Evolutionary conservation across 2,329 filamentous ascomycete species (phyloP).

Genomic region (Cladophialophora immunda): DNA sequence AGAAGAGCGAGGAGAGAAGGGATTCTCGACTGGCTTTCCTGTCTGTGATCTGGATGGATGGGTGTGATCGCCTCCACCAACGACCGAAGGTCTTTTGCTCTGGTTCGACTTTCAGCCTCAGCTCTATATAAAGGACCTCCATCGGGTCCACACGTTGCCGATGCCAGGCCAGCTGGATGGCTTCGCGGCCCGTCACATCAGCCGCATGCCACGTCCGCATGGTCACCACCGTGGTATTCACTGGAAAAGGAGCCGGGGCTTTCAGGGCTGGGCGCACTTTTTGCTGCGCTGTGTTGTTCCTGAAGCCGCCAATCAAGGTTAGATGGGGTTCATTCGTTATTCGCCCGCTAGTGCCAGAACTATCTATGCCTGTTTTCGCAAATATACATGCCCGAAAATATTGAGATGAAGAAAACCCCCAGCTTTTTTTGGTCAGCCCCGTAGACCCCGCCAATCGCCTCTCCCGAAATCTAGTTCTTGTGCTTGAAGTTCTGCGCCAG

Average conservation of each 20-base stretch:
- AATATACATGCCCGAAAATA: no score
- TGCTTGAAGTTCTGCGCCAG: slow-evolving; percentile 31
- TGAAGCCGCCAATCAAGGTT: no score
- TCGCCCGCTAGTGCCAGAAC: no score
- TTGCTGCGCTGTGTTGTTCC: background rate
- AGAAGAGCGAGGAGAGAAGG: background rate
- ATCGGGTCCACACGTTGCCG: background rate
- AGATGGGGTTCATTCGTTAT: no score
- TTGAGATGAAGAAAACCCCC: no score
- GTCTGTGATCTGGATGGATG: background rate
- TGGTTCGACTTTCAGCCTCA: background rate
- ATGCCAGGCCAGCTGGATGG: background rate
- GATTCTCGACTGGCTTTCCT: background rate
- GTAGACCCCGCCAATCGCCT: no score
- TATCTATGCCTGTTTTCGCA: no score
- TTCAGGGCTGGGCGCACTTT: no score
- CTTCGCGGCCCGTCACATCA: background rate
- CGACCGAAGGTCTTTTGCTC: no score
- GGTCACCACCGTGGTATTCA: background rate
- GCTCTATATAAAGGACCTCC: background rate
- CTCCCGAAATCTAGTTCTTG: slow-evolving; percentile 21
- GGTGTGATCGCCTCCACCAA: no score
- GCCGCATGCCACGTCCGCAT: background rate
- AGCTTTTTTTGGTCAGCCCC: no score
- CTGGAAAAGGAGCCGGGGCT: background rate